Conservation (phyloP, 2,329 filamentous ascomycete species). For the Fusarium sp. region DNA sequence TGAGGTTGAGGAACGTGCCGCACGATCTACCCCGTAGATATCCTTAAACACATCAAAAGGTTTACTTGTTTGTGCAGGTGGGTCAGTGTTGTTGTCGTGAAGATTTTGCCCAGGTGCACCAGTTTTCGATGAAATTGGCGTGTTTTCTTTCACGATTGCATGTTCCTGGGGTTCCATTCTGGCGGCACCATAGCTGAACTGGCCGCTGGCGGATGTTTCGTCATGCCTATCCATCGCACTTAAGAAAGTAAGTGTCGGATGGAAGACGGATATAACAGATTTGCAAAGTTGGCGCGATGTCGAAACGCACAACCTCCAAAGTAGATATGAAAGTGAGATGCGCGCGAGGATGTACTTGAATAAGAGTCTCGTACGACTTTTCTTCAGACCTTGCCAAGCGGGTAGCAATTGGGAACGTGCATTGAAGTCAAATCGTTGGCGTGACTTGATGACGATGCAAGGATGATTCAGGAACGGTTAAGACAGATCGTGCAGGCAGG, state of each 20-base stretch:
- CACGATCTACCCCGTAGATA: conserved; percentile 9
- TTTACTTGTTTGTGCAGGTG: conserved; percentile 8
- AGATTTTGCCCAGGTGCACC: neutral
- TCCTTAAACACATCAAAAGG: conserved; percentile 12
- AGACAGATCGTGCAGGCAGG: conserved; percentile 9
- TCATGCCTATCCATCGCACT: conserved; percentile 27
- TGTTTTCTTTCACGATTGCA: conserved; percentile 1
- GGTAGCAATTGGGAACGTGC: neutral
- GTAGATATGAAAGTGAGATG: neutral
- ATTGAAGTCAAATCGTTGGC: conserved; percentile 15
- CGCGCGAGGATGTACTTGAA: neutral
- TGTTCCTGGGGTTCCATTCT: neutral
- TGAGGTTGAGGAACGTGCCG: conserved; percentile 6
- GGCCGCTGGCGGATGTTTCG: neutral
- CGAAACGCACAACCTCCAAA: neutral
- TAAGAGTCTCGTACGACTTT: neutral
- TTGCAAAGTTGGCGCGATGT: conserved; percentile 1
- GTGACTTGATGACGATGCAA: conserved; percentile 20
- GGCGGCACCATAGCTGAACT: conserved; percentile 4
- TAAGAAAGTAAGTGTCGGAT: conserved; percentile 19
- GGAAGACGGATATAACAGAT: conserved; percentile 37
- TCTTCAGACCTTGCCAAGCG: neutral
- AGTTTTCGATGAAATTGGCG: neutral
- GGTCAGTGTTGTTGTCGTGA: neutral
- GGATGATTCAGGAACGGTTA: neutral